Conservation (phyloP, 495 filamentous ascomycete genomes). For the Darksidea phi region DNA sequence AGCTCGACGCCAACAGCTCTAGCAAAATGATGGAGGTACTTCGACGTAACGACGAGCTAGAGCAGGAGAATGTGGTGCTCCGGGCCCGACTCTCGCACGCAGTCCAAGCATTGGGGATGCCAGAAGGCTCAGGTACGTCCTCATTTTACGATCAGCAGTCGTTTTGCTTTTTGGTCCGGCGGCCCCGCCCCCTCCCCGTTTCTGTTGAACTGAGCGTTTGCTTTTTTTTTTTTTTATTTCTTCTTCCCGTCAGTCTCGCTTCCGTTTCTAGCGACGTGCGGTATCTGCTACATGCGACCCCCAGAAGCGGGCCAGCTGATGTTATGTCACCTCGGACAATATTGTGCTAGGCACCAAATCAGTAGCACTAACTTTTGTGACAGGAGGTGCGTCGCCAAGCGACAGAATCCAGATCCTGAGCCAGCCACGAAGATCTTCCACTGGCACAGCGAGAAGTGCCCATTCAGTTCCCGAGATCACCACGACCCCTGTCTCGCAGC, state of each 20-base stretch:
- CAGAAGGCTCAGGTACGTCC: slow-evolving; percentile 34
- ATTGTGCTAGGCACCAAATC: slow-evolving; percentile 19
- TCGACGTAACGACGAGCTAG: slow-evolving; percentile 55
- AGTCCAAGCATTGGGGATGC: slow-evolving; percentile 27
- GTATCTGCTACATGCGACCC: slow-evolving; percentile 7
- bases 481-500: slow-evolving; percentile 28
- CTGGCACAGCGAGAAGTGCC: slow-evolving; percentile 22
- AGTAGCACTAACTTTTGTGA: slow-evolving; percentile 19
- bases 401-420: slow-evolving; percentile 34
- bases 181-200: too few species aligned
- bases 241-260: background rate
- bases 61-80: slow-evolving; percentile 50
- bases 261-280: slow-evolving; percentile 24
- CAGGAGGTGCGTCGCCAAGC: slow-evolving; percentile 28
- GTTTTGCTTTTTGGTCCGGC: slow-evolving; percentile 2
- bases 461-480: slow-evolving; percentile 26
- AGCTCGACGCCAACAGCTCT: slow-evolving; percentile 45
- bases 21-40: slow-evolving; percentile 48
- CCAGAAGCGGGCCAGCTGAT: slow-evolving; percentile 5
- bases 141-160: background rate
- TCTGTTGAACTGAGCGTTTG: too few species aligned
- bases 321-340: slow-evolving; percentile 15
- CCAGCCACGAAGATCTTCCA: slow-evolving; percentile 31
- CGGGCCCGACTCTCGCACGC: slow-evolving; percentile 39
- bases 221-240: slow-evolving; percentile 3